Evolutionary conservation across 2,329 filamentous ascomycete species (phyloP), one percentile per base, ranked within the genome.

Genomic region (Pestalotiopsis sp.): DNA sequence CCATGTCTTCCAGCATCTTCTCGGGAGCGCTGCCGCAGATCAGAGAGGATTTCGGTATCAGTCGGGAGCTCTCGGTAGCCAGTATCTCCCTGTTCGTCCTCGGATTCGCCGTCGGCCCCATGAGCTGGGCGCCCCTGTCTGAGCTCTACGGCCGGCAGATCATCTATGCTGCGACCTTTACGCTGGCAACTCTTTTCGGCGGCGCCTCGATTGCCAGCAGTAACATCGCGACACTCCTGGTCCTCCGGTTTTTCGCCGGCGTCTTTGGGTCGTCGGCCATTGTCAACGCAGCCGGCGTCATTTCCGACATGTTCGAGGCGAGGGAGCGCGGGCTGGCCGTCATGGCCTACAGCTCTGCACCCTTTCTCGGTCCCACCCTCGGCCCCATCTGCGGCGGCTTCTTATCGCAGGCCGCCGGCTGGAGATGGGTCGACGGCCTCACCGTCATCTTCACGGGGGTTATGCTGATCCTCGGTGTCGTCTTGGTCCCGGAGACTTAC

Each of bases 361-460:
- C 90, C 0, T 91, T 91, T 75, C 82, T 92, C 67, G 90, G 90
- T 1, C 88, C 91, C 0, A 86, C 80, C 81, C 45, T 86, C 81
- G 73, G 91, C 0, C 91, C 91, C 1, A 87, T 92, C 58, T 84
- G 87, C 7, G 88, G 88, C 67, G 90, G 89, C 0, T 93, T 92
- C 76, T 77, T 92, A 1, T 87, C 87, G 12, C 83, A 88, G 76
- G 81, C 84, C 2, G 83, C 83, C 7, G 90, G 89, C 4, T 92
- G 91, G 91, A 82, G 88, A 73, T 92, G 91, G 91, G 86, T 92
- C 23, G 84, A 88, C 77, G 89, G 89, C 0, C 78, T 92, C 6
- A 83, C 90, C 75, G 85, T 85, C 67, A 86, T 87, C 69, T 89
- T 92, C 74, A 88, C 86, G 3, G 88, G 87, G 13, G 80, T 83